Conservation (phyloP, 2,329 filamentous ascomycete species). For the Coccinonectria pachysandricola region DNA sequence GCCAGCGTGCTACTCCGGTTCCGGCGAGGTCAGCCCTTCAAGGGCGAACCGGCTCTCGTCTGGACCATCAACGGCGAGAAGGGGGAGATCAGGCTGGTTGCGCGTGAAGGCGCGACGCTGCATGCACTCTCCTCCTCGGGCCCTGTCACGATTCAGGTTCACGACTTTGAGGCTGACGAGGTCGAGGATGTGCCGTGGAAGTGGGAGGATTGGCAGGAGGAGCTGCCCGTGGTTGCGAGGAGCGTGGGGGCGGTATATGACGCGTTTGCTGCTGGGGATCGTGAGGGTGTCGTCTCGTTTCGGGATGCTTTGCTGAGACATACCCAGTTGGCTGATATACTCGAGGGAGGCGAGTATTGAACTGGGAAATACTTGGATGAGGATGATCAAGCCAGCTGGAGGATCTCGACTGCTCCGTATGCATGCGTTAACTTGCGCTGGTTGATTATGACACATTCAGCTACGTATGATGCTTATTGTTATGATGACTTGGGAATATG, state of each 20-base stretch:
- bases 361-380: too few relatives aligned
- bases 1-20: slow-evolving; percentile 35
- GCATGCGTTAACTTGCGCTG: too few relatives aligned
- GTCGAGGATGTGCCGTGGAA: slow-evolving; percentile 33
- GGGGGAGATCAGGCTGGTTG: slow-evolving; percentile 36
- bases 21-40: slow-evolving; percentile 38
- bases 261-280: slow-evolving; percentile 30
- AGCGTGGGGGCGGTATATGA: slow-evolving; percentile 49
- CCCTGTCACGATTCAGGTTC: slow-evolving; percentile 37
- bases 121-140: slow-evolving; percentile 25
- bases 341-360: too few relatives aligned
- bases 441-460: too few relatives aligned
- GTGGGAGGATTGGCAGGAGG: slow-evolving; percentile 37
- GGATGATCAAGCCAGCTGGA: too few relatives aligned
- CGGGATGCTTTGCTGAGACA: slow-evolving; percentile 35
- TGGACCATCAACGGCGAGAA: slow-evolving; percentile 43
- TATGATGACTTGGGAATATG: too few relatives aligned
- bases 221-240: slow-evolving; percentile 32
- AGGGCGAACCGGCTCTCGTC: slow-evolving; percentile 31
- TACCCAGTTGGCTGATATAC: slow-evolving; percentile 30
- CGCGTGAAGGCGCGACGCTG: slow-evolving; percentile 16
- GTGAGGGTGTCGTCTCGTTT: slow-evolving; percentile 25
- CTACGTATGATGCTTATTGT: too few relatives aligned
- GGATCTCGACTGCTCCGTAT: too few relatives aligned
- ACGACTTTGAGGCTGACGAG: slow-evolving; percentile 36